Base-by-base conservation (phyloP, 768 basidiomycete species). In the Auricularia sp. region DNA sequence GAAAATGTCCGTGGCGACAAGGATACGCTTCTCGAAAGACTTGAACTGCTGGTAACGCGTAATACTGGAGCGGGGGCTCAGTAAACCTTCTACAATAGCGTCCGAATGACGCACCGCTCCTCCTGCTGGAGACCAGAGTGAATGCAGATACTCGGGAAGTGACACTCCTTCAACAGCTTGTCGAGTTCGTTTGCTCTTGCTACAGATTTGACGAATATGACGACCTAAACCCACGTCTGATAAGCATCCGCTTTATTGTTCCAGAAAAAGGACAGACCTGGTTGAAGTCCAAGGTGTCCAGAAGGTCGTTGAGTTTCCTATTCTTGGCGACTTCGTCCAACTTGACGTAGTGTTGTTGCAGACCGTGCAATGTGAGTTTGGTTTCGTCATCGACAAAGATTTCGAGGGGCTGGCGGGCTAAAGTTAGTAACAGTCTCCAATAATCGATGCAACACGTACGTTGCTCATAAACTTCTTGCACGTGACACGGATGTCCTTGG, bases 391-490 rank as follows among this genome's bases (percentile, higher is more conserved):
- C 97, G 60, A 99, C 95, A 74, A 98, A 99, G 66, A 99, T 98
- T 78, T 99, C 97, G 51, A 99, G 86, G 35, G 97, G 97, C 97
- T 99, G 70, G 16, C 66, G 18, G 18, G 43, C 43, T 10, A 44
- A 18, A 42, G 43, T 53, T 23, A 70, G 58, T 62, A 54, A 62
- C 12, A 66, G 34, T 43, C 56, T 43, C n/a, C 6, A 54, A n/a
- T 42, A 29, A 61, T 44, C 18, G 61, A 62, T 42, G 29, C 51
- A 10, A 21, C 0, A 83, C 94, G 68, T 71, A 98, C 97, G 73
- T 92, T 96, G 36, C 91, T 91, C 97, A 99, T 99, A 76, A 99
- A 99, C 75, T 99, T 98, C 80, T 98, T 98, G 86, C 97, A 99
- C 0, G 97, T 98, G 6, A 87, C 83, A 64, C 97, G 84, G 65